Base-by-base conservation (phyloP, 805 yeast species). In the Candida namnaoensis region DNA sequence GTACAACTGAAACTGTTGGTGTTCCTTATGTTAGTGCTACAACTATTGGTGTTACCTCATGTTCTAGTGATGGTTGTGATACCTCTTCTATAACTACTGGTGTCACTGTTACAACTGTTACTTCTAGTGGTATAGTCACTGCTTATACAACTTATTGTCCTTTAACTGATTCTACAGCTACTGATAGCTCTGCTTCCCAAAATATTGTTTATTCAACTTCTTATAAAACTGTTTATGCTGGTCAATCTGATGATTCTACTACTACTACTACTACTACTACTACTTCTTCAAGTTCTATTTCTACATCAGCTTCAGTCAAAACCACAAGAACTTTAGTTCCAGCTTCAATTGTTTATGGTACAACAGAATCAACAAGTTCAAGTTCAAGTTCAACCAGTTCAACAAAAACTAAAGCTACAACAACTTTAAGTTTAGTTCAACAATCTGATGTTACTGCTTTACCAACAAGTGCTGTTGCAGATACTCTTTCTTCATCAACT, bases 121-220 rank as follows among this genome's bases (percentile, higher is more conserved):
- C 50, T 23, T 37, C 37, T 14, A 3, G 34, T n/a, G 54, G 42
- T n/a, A 41, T 47, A 5, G 41, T 37, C 10, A 38, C 47, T 14
- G 7, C 19, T 24, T 23, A 37, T 40, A 15, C 48, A 45, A 41
- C 50, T 46, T n/a, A 53, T 38, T 47, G 38, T 27, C 47, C 52
- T 24, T 52, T 60, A 14, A 47, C 42, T 15, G 40, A 32, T 14
- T 44, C 52, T 37, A 35, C 44, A 36, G 50, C 59, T 28, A 40
- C 55, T 12, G 52, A 47, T 41, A 51, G 53, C 25, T 57, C 56
- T n/a, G 57, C 54, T 25, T 49, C 59, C 38, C 25, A 7, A n/a
- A 10, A 12, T 13, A 12, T n/a, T 14, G 14, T 24, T 9, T 23
- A 40, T 11, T n/a, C 38, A 26, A 23, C n/a, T 19, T 19, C 19